Evolutionary conservation across 2,329 filamentous ascomycete species (phyloP).

Genomic region (Colletotrichum sp.): DNA sequence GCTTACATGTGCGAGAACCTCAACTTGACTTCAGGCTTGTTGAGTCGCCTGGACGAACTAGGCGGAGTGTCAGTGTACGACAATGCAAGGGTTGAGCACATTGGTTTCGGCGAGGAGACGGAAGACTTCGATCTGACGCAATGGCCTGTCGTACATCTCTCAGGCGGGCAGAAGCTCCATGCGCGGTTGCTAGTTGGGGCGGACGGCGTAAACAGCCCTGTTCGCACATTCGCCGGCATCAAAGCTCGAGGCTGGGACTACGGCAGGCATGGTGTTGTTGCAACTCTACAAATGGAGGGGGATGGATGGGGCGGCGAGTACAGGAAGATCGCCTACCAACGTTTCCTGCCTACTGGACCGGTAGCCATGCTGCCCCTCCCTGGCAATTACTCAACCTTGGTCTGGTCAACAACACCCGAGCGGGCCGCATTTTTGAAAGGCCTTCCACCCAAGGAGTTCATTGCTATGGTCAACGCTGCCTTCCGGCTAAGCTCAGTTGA

Average conservation of each 20-base stretch:
- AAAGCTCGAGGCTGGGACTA: constrained; percentile 93
- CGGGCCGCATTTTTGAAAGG: constrained; percentile 81
- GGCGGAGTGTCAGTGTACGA: constrained; percentile 75
- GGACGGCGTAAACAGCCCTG: constrained; percentile 93
- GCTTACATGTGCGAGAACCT: constrained; percentile 97
- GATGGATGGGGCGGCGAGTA: constrained; percentile 57
- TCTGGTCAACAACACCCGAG: constrained; percentile 90
- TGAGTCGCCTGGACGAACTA: constrained; percentile 73
- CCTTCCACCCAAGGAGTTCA: constrained; percentile 74
- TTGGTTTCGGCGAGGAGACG: constrained; percentile 72
- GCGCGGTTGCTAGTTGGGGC: constrained; percentile 90
- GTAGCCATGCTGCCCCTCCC: constrained; percentile 91
- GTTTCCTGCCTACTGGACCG: constrained; percentile 91
- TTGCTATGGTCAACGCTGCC: constrained; percentile 89
- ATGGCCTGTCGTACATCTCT: constrained; percentile 85
- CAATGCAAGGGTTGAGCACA: constrained; percentile 78
- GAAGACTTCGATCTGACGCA: constrained; percentile 77
- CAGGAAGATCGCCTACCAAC: constrained; percentile 84
- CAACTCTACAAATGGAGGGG: constrained; percentile 77
- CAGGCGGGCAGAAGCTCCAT: constrained; percentile 69
- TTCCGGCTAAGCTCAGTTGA: constrained; percentile 84
- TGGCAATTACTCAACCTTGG: constrained; percentile 80
- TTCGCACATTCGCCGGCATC: constrained; percentile 88
- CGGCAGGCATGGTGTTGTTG: constrained; percentile 85
- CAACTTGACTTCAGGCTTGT: constrained; percentile 81